Evolutionary conservation across 148 eudicot species (phyloP).

Genomic region (Dysphania ambrosioides): DNA sequence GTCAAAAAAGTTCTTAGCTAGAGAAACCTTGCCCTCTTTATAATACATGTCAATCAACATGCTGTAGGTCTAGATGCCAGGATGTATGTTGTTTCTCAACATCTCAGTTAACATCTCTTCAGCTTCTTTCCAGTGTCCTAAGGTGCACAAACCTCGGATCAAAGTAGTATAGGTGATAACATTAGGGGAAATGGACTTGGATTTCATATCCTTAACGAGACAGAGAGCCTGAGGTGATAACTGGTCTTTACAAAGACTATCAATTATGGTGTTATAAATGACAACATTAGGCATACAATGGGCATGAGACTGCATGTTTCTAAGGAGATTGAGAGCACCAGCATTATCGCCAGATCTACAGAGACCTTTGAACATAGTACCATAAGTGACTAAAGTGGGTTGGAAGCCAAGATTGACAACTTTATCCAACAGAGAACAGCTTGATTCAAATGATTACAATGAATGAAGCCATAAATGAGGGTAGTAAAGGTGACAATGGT

Average conservation of each 20-base stretch:
- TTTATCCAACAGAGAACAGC: constrained; percentile 21
- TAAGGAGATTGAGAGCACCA: not conserved
- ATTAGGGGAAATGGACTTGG: not conserved
- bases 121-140: constrained; percentile 23
- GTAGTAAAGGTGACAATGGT: not conserved
- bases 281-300: not conserved
- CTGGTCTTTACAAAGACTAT: constrained; percentile 7
- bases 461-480: constrained; percentile 6
- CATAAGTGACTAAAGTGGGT: not conserved
- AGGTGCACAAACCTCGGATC: not conserved
- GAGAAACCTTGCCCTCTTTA: constrained; percentile 1
- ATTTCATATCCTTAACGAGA: constrained; percentile 10
- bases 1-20: not conserved
- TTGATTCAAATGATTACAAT: not conserved
- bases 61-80: not conserved
- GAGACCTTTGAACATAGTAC: not conserved
- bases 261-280: not conserved
- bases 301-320: not conserved
- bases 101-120: not conserved
- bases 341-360: not conserved
- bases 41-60: constrained; percentile 20
- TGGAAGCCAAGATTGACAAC: not conserved
- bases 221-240: not conserved
- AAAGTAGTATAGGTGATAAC: not conserved
- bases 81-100: constrained; percentile 1